These are phyloP conservation scores for Tieghemostelium lacteum DNA, from an alignment of 78 protist genomes.

Conservation along the genomic window DNA sequence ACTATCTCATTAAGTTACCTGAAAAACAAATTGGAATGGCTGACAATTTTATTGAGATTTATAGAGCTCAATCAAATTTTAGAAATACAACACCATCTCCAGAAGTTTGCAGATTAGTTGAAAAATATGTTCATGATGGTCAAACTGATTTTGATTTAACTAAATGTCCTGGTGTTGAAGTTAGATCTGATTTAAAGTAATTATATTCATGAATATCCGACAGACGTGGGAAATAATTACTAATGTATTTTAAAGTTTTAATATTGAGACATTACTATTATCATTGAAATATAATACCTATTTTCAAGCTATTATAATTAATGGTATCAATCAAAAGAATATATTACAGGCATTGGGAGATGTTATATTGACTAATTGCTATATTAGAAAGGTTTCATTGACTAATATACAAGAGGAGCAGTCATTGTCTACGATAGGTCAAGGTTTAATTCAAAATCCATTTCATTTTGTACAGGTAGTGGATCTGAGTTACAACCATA, in stretches of 20 bases:
- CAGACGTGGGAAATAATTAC: not conserved
- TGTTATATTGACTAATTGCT: not conserved
- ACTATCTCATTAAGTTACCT: not conserved
- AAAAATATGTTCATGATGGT: constrained; percentile 14
- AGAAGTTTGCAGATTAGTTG: constrained; percentile 35
- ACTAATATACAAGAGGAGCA: constrained; percentile 6
- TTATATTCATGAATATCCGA: not conserved
- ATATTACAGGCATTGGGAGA: constrained; percentile 12
- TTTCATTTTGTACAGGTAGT: constrained; percentile 18
- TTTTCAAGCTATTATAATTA: constrained; percentile 12
- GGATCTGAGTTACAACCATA: constrained; percentile 10
- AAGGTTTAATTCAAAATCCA: not conserved
- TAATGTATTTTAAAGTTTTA: not conserved
- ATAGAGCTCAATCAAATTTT: constrained; percentile 33
- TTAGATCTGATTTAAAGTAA: constrained; percentile 17
- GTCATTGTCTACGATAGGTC: not conserved
- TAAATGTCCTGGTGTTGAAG: constrained; percentile 58
- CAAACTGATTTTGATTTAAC: constrained; percentile 34
- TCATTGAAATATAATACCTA: constrained; percentile 36
- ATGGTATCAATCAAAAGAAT: constrained; percentile 3
- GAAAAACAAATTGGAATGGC: not conserved
- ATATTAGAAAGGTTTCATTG: constrained; percentile 15
- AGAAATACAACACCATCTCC: not conserved
- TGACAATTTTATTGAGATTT: constrained; percentile 18
- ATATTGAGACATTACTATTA: not conserved